Percentiles rank a stretch among this genome's conserved stretches.
Conservation (phyloP, 1,284 basidiomycete species). For the Malassezia arunalokei region DNA sequence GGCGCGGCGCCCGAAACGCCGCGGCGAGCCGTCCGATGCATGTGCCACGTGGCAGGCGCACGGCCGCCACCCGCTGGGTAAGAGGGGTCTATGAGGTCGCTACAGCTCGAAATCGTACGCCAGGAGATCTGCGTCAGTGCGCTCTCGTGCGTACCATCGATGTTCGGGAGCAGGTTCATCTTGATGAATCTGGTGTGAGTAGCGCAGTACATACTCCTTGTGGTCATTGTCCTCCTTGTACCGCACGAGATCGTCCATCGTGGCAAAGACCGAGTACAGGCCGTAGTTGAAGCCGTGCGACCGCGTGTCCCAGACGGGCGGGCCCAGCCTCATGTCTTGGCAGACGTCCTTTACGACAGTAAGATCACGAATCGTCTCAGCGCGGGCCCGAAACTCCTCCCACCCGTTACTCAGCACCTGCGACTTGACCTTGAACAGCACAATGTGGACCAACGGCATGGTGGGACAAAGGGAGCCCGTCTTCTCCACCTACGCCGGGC, state of each 20-base stretch:
- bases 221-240: conserved; percentile 38
- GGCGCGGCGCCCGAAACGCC: neutral
- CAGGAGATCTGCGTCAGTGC: conserved; percentile 17
- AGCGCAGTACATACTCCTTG: conserved; percentile 25
- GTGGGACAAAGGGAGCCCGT: neutral
- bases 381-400: conserved; percentile 32
- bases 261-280: conserved; percentile 29
- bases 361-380: conserved; percentile 27
- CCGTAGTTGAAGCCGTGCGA: conserved; percentile 37
- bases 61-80: neutral
- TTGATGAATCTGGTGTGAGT: conserved; percentile 24
- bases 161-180: conserved; percentile 26
- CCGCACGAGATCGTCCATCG: conserved; percentile 25
- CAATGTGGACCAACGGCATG: conserved; percentile 32
- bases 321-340: conserved; percentile 29
- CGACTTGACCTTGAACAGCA: conserved; percentile 36
- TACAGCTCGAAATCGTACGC: conserved; percentile 37
- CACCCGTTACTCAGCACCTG: conserved; percentile 31
- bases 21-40: neutral
- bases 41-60: neutral
- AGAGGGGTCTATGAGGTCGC: neutral
- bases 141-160: conserved; percentile 15
- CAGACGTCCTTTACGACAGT: conserved; percentile 24
- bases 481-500: neutral
- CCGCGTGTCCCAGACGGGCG: conserved; percentile 27